phyloP scores from a whole-genome alignment of 306 rosid species.

The Castanea sativa region DNA sequence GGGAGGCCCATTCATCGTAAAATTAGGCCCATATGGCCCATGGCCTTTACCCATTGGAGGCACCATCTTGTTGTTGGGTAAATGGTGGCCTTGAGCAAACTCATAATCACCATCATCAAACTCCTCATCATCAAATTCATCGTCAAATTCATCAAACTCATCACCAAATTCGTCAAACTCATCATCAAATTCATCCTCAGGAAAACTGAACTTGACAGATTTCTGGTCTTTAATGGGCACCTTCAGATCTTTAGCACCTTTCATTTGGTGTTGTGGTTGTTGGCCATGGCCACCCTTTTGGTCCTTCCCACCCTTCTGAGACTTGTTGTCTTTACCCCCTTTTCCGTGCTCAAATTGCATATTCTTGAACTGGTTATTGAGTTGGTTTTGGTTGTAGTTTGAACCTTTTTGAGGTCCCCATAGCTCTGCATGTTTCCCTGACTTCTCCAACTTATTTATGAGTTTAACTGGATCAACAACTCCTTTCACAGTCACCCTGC shows the following conservation, averaged over 20 bases:
- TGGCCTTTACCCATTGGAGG: conserved; percentile 41
- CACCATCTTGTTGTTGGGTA: conserved; percentile 37
- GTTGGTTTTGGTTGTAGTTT: conserved; percentile 36
- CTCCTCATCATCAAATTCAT: conserved; percentile 37
- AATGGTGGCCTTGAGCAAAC: conserved; percentile 43
- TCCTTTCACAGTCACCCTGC: conserved; percentile 58
- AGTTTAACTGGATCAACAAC: conserved; percentile 58
- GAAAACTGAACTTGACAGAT: conserved; percentile 64
- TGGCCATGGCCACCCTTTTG: conserved; percentile 44
- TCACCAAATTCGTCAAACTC: conserved; percentile 56
- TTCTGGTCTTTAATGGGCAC: conserved; percentile 48
- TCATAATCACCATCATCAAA: conserved; percentile 34
- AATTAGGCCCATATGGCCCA: conserved; percentile 57
- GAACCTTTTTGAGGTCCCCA: conserved; percentile 57
- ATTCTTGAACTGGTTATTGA: conserved; percentile 64
- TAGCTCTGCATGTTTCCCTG: conserved; percentile 66
- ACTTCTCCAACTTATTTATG: conserved; percentile 51
- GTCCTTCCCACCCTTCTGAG: conserved; percentile 47
- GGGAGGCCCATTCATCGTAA: conserved; percentile 46
- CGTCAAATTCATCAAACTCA: conserved; percentile 33
- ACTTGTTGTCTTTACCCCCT: conserved; percentile 48
- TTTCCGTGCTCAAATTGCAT: conserved; percentile 43
- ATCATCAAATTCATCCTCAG: conserved; percentile 54
- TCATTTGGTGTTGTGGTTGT: conserved; percentile 43
- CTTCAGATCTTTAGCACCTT: conserved; percentile 42